A percentile compares a stretch with the other conserved stretches of the same genome.
Conservation (phyloP, 139 green algal genomes). For the Eudorina sp. region DNA sequence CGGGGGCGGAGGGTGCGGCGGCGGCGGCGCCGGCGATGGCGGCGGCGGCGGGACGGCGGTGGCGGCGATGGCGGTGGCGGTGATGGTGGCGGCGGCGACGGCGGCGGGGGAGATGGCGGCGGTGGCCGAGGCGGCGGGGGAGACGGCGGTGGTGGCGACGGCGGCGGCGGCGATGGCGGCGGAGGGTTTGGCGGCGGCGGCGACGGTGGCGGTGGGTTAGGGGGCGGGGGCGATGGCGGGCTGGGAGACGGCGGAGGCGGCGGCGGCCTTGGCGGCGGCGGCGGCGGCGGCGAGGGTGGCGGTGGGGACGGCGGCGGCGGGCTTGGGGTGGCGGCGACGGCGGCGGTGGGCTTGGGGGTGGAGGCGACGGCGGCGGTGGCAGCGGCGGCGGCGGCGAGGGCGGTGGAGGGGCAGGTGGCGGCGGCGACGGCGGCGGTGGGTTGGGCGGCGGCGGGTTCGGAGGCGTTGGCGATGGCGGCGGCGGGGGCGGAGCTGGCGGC, state of each 20-base stretch:
- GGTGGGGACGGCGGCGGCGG: neutral
- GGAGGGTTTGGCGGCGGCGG: neutral
- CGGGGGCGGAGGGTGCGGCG: neutral
- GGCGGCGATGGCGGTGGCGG: neutral
- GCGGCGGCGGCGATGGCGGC: neutral
- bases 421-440: neutral
- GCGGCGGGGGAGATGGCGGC: neutral
- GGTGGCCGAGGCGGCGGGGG: neutral
- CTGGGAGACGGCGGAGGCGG: neutral
- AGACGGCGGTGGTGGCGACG: neutral
- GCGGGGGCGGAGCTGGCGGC: neutral
- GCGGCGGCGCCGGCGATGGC: neutral
- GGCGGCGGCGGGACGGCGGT: neutral
- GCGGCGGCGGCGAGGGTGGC: neutral
- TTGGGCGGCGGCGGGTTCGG: neutral
- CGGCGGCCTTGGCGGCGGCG: neutral
- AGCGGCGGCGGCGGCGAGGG: neutral
- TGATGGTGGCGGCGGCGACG: neutral
- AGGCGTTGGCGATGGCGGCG: neutral
- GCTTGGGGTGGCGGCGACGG: neutral
- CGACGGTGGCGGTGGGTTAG: neutral
- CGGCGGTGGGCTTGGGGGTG: neutral
- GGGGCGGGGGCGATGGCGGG: neutral
- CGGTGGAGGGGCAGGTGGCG: neutral
- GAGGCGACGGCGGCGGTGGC: neutral